phyloP scores from a whole-genome alignment of 257 asterid species.

The Dorcoceras hygrometricum region DNA sequence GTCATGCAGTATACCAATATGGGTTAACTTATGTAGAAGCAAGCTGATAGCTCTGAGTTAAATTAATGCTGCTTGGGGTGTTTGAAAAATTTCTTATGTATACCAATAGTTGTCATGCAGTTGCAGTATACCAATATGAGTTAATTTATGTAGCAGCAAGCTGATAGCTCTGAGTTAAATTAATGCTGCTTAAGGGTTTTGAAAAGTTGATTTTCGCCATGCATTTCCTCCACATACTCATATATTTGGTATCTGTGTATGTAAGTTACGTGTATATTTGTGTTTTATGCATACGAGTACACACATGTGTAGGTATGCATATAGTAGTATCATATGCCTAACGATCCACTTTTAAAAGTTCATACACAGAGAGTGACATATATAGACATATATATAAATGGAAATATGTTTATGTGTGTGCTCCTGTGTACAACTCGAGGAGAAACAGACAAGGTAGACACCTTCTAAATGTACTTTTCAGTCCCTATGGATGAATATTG shows the following conservation, averaged over 20 bases:
- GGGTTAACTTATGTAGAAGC: slow-evolving; percentile 1
- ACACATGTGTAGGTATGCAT: too few relatives aligned
- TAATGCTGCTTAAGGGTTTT: too few relatives aligned
- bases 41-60: slow-evolving; percentile 7
- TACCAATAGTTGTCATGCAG: background rate
- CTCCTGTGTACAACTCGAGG: background rate
- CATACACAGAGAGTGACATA: too few relatives aligned
- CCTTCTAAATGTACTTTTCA: background rate
- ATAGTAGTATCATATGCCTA: too few relatives aligned
- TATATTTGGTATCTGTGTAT: too few relatives aligned
- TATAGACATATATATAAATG: too few relatives aligned
- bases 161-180: slow-evolving; percentile 16
- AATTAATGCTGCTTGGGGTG: slow-evolving; percentile 4
- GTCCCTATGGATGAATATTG: background rate
- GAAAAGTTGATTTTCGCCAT: background rate
- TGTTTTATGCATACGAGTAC: too few relatives aligned
- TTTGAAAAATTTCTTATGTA: too few relatives aligned
- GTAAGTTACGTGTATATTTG: too few relatives aligned
- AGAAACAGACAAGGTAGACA: background rate
- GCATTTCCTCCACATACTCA: background rate
- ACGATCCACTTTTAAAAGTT: too few relatives aligned
- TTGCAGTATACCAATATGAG: background rate
- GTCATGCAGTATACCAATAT: background rate
- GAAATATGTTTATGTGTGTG: background rate
- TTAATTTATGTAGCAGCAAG: slow-evolving; percentile 1